phyloP scores from a whole-genome alignment of 371 early-diverging fungal genomes.

The Dipsacomyces acuminosporus region DNA sequence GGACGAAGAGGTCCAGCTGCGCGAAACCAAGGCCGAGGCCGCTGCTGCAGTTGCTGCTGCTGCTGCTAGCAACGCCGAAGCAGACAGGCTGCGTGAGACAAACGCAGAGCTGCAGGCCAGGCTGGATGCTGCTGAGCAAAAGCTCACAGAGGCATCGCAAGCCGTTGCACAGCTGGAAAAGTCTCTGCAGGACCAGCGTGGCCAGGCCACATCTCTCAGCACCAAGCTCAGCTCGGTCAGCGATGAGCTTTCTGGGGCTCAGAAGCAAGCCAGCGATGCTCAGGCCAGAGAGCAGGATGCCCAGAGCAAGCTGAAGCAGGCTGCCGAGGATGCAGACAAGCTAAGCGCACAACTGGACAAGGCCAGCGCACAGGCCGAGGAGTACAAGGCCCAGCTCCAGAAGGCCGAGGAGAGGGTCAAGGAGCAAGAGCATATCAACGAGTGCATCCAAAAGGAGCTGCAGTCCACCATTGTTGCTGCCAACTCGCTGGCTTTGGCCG shows the following conservation, averaged over 20 bases:
- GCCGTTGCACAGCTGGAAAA: background rate
- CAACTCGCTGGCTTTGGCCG: constrained; percentile 29
- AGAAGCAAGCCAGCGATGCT: constrained; percentile 4
- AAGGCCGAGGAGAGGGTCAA: constrained; percentile 13
- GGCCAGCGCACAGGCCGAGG: constrained; percentile 13
- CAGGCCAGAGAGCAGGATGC: constrained; percentile 4
- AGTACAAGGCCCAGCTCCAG: constrained; percentile 15
- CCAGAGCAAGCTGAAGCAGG: constrained; percentile 12
- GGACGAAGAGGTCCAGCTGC: too few species aligned
- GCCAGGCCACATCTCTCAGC: background rate
- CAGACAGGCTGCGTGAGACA: constrained; percentile 51
- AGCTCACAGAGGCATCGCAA: background rate
- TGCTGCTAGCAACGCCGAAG: constrained; percentile 30
- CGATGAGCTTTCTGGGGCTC: constrained; percentile 6
- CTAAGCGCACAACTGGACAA: constrained; percentile 12
- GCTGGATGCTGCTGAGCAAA: constrained; percentile 16
- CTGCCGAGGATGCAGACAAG: constrained; percentile 4
- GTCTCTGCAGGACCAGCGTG: background rate
- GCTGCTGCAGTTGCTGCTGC: background rate
- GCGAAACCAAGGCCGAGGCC: background rate
- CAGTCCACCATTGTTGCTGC: constrained; percentile 24
- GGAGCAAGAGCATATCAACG: constrained; percentile 9
- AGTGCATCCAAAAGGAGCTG: constrained; percentile 25
- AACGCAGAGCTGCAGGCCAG: constrained; percentile 55
- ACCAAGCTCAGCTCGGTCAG: background rate